Evolutionary conservation across 2,329 filamentous ascomycete species (phyloP).

Genomic region (Nothopassalora personata): DNA sequence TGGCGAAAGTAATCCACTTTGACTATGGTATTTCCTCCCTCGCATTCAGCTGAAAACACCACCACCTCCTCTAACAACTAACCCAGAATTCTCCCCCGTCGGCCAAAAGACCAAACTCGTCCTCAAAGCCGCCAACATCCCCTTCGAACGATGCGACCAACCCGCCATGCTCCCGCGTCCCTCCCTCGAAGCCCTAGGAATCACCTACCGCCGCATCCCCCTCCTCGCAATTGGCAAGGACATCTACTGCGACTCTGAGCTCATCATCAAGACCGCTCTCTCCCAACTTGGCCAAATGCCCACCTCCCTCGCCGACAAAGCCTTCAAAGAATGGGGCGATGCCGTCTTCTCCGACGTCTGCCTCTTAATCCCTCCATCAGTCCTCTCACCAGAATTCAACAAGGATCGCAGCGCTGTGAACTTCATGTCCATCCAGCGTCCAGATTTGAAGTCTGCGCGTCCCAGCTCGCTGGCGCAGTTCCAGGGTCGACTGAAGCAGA

Average conservation of each 20-base stretch:
- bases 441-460: conserved; percentile 20
- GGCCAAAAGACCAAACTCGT: conserved; percentile 28
- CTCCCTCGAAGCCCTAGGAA: conserved; percentile 27
- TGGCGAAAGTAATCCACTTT: conserved; percentile 24
- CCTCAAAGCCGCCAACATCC: conserved; percentile 20
- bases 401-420: conserved; percentile 25
- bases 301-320: conserved; percentile 25
- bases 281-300: conserved; percentile 15
- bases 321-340: conserved; percentile 26
- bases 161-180: conserved; percentile 27
- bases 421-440: conserved; percentile 24
- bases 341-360: conserved; percentile 22
- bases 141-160: conserved; percentile 24
- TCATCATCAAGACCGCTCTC: conserved; percentile 22
- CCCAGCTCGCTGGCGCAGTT: conserved; percentile 23
- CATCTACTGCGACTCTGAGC: conserved; percentile 27
- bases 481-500: conserved; percentile 16
- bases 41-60: not conserved
- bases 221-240: conserved; percentile 30
- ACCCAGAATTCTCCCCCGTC: conserved; percentile 27
- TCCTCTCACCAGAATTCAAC: conserved; percentile 22
- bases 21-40: conserved; percentile 23
- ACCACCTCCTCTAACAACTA: not conserved
- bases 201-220: conserved; percentile 32
- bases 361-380: conserved; percentile 19